Evolutionary conservation across 805 yeast species (phyloP), one percentile per base, ranked within the genome.

Genomic region (Suhomyces sp.): DNA sequence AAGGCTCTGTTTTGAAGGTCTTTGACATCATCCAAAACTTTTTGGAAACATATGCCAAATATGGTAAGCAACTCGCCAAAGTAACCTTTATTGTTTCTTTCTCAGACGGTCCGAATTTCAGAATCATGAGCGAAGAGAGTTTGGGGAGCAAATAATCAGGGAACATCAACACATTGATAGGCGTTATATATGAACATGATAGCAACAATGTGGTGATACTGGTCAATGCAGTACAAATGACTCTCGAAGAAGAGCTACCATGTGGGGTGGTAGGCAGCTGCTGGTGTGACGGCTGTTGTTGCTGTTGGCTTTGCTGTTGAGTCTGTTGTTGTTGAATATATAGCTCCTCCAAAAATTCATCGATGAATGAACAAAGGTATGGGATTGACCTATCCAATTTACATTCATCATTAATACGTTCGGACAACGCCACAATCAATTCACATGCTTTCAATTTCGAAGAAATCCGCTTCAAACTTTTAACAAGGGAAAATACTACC

Each of bases 351-450:
- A 57, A 47, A 30, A 50, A 63, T 28, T 87, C 95, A 33, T 84
- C 88, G 10, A 90, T 56, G 35, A 88, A 65, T n/a, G 77, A 63
- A 15, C 86, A 73, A 16, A 93, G 56, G 52, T 83, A 87, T 0
- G 98, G 98, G 16, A 93, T 57, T 20, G 88, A 78, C 28, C 97
- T 62, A 55, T 93, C 97, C 25, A 93, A 64, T 53, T 88, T 91
- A 11, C 80, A 81, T 38, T 85, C 95, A 53, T 93, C 98, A 16
- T 77, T 75, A 2, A 88, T 66, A 38, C 77, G 74, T 50, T 86
- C 95, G 2, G 91, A 77, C 13, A 91, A 68, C 0, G 87, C 84
- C 6, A 86, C 56, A 1, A 93, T 72, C 42, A 90, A 59, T 50
- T 88, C 93, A 42, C 95, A 72, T 1, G 90, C 91, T 48, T 77